phyloP scores from a whole-genome alignment of 2,329 filamentous ascomycete genomes.

The Shiraia bambusicola region DNA sequence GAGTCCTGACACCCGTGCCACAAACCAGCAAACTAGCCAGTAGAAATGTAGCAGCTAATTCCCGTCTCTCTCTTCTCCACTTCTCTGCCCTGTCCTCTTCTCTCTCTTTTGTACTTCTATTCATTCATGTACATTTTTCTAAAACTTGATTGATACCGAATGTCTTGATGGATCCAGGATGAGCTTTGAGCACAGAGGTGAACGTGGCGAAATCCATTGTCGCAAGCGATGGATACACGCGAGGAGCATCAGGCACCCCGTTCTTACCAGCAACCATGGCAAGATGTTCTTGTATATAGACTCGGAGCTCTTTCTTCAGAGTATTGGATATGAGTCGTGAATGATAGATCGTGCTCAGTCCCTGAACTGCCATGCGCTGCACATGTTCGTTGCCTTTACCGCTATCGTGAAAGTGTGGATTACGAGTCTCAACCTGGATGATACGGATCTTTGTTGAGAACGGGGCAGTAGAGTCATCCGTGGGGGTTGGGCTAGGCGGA shows the following conservation, averaged over 20 bases:
- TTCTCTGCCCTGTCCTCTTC: no score
- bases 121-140: no score
- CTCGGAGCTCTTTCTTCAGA: conserved; percentile 7
- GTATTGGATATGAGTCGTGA: conserved; percentile 1
- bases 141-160: conserved; percentile 3
- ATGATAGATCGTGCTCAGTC: conserved; percentile 18
- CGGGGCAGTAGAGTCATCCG: no score
- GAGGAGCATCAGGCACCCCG: background rate
- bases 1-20: no score
- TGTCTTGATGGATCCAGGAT: background rate
- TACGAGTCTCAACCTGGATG: conserved; percentile 16
- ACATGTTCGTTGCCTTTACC: conserved; percentile 15
- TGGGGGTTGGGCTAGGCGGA: background rate
- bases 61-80: background rate
- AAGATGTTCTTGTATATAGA: conserved; percentile 3
- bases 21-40: conserved; percentile 3
- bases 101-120: conserved; percentile 1
- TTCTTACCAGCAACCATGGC: background rate
- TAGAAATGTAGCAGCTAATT: conserved; percentile 4
- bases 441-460: conserved; percentile 2
- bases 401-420: conserved; percentile 17
- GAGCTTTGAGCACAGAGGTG: background rate
- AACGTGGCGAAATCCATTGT: conserved; percentile 1
- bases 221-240: background rate
- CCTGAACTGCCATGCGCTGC: conserved; percentile 13